Evolutionary conservation across 371 early-diverging fungal species (phyloP), one percentile per base, ranked within the genome.

Genomic region (Rhizopus sp.): DNA sequence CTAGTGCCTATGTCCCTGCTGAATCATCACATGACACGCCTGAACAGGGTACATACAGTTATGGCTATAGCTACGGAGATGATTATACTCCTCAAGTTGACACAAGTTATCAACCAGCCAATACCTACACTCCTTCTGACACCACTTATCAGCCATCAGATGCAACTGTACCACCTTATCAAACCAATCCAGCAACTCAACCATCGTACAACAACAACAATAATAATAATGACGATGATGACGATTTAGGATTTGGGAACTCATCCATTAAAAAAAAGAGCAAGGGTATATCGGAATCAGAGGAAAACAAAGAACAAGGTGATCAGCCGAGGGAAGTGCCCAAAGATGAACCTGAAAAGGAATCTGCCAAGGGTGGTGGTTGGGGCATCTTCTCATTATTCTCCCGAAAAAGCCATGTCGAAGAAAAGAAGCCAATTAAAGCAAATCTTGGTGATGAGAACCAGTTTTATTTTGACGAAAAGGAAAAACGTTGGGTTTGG

Each of bases 381-480:
- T 85, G 83, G 85, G 76, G 83, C 41, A 46, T 82, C 5, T 79
- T 81, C 51, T 71, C 75, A 13, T 12, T 70, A 3, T 79, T 82
- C 53, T 74, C 77, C 56, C 69, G 76, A 15, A 63, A 72, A 10
- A 77, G 34, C 71, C 77, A 41, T 70, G 64, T 33, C 31, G 66
- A 71, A 7, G 77, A 73, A 44, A 70, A 65, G 51, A 85, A 83
- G 64, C 69, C 81, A 7, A 78, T 80, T 32, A 74, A 72, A 61
- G 90, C 90, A 10, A 87, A 90, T 50, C 65, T 90, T 37, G 89
- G 89, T 37, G 86, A 88, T 63, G 74, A 84, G 57, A 85, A 69
- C 39, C 55, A 75, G 9, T 90, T 90, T 59, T 85, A 87, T 56
- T 90, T 79, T 65, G 90, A 90, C 46, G 83, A 83, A 12, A 82